Conservation (phyloP, 768 basidiomycete species). For the Lentinula sp. region DNA sequence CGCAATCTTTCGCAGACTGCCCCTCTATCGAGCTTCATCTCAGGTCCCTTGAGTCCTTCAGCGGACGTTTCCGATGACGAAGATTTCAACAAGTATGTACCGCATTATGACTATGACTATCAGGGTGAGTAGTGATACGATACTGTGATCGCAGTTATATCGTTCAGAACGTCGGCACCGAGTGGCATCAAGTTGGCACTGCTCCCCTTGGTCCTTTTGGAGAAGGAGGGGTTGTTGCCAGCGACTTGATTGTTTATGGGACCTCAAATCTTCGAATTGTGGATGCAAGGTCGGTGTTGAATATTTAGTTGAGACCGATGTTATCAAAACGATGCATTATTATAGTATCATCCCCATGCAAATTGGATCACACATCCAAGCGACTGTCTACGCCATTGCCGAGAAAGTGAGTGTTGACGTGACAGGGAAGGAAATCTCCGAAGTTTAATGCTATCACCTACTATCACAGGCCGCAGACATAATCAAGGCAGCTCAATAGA, state of each 20-base stretch:
- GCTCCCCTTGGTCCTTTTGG: constrained; percentile 31
- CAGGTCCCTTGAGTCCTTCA: background rate
- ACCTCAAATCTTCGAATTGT: constrained; percentile 45
- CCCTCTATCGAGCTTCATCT: background rate
- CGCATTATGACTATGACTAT: background rate
- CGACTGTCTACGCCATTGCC: constrained; percentile 4
- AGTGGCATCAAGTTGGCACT: constrained; percentile 40
- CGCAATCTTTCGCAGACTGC: background rate
- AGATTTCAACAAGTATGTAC: background rate
- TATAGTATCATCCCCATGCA: constrained; percentile 34
- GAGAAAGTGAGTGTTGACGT: background rate
- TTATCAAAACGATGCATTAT: background rate
- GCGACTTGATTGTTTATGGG: constrained; percentile 39
- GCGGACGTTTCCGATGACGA: background rate
- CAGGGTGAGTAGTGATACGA: background rate
- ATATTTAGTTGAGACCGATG: background rate
- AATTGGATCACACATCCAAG: constrained; percentile 16
- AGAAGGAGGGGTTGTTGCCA: constrained; percentile 40
- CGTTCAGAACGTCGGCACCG: constrained; percentile 8
- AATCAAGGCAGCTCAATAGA: background rate
- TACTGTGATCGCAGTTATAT: background rate
- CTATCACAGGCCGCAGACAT: background rate
- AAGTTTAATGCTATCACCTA: background rate
- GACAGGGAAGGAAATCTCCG: no score
- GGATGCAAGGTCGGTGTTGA: constrained; percentile 30